Base-by-base conservation (phyloP, 2,329 filamentous ascomycete genomes). In the Ophiostoma montium region DNA sequence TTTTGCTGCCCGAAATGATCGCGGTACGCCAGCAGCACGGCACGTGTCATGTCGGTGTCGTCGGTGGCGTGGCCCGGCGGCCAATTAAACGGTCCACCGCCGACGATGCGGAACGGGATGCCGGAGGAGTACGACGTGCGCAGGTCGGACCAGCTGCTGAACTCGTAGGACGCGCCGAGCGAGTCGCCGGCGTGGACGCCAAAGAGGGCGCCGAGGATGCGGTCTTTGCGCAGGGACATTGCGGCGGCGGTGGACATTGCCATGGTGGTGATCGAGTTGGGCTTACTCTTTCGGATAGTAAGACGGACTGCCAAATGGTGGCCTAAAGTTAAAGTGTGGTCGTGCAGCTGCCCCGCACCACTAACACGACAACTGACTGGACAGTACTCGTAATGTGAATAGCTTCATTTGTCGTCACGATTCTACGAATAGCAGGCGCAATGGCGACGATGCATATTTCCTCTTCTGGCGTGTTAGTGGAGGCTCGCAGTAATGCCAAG, bases 21-120 rank as follows among this genome's bases (percentile, higher is more conserved):
- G 11, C 46, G 12, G 11, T 72, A 71, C 3, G 67, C 67, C 13
- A 71, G 61, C 5, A 71, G 59, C 0, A 71, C 65, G 10, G 63
- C 68, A 5, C 69, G 66, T 5, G 67, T 69, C 53, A 72, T 59
- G 54, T 72, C 69, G 1, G 69, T 71, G 55, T 72, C 69, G 55
- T 72, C 69, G 23, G 70, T 71, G 15, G 69, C 69, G 50, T 67
- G 63, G 8, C 70, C 70, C 0, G 63, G 52, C 0, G 63, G 50
- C 69, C 69, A 72, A 18, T 39, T 11, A 50, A 72, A 70, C 2
- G 56, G 51, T 0, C 70, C 70, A 44, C 70, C 70, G 45, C 69
- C 70, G 16, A 68, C 55, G 32, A 72, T 70, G 10, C 65, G 61
- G 36, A 64, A 47, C 3, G 47, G 63, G 3, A 68, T 53, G 15